A percentile compares a stretch with the other conserved stretches of the same genome.
These are phyloP conservation scores for Coniosporium apollinis DNA, from an alignment of 495 filamentous ascomycete species.

Conservation along the genomic window DNA sequence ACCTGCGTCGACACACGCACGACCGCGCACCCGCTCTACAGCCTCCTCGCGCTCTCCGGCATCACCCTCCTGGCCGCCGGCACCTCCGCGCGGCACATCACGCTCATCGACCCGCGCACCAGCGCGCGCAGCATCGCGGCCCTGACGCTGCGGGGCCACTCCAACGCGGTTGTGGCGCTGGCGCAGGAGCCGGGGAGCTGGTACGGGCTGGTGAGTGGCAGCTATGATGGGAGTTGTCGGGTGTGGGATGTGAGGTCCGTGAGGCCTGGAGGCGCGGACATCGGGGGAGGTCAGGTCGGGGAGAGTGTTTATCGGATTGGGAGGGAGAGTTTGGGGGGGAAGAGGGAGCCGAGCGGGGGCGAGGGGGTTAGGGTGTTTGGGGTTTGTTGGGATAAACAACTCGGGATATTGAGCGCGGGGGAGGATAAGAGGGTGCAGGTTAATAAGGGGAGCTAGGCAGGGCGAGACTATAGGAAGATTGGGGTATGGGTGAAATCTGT, in stretches of 20 bases:
- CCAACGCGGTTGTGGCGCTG: conserved; percentile 61
- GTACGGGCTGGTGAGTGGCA: conserved; percentile 65
- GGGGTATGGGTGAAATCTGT: too few relatives aligned
- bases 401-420: conserved; percentile 81
- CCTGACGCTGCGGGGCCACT: conserved; percentile 80
- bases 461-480: too few relatives aligned
- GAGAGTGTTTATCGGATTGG: conserved; percentile 69
- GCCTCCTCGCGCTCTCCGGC: conserved; percentile 48
- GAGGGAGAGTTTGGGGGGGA: conserved; percentile 40
- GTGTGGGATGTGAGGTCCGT: conserved; percentile 72
- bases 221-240: conserved; percentile 76
- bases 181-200: conserved; percentile 53
- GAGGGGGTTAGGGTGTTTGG: conserved; percentile 83
- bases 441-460: too few relatives aligned
- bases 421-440: conserved; percentile 91
- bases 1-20: conserved; percentile 59
- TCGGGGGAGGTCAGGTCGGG: conserved; percentile 44
- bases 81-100: conserved; percentile 72
- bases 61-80: conserved; percentile 67
- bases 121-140: conserved; percentile 54
- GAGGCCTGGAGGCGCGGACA: conserved; percentile 33
- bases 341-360: conserved; percentile 33
- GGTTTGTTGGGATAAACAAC: conserved; percentile 64
- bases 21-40: conserved; percentile 65
- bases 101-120: conserved; percentile 71